Conservation (phyloP, 2,329 filamentous ascomycete species). For the Geoglossum cookeanum region DNA sequence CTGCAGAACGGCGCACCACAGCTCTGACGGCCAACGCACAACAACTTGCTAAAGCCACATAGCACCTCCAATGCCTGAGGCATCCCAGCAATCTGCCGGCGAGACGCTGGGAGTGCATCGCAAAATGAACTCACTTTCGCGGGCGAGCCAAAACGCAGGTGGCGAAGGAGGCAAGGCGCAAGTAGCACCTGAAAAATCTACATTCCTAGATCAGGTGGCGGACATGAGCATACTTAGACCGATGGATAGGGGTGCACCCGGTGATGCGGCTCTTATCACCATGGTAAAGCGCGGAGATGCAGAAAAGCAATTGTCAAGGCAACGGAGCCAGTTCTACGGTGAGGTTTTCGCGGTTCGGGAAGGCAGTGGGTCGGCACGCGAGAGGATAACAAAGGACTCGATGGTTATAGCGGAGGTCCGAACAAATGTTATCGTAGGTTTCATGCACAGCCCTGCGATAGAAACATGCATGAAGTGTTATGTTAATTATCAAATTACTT, state of each 20-base stretch:
- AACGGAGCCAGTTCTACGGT: constrained; percentile 22
- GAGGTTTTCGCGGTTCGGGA: constrained; percentile 21
- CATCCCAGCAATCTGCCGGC: not conserved
- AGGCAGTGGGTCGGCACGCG: constrained; percentile 20
- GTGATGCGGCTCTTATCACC: not conserved
- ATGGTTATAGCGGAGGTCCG: constrained; percentile 44
- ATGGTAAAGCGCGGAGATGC: not conserved
- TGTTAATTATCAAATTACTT: not conserved
- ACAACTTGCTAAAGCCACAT: not conserved
- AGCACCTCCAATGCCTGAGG: not conserved
- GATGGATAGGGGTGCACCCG: not conserved
- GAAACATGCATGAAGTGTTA: not conserved
- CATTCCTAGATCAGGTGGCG: not conserved
- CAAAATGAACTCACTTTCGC: not conserved
- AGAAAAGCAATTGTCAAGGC: constrained; percentile 14
- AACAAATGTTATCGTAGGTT: constrained; percentile 42
- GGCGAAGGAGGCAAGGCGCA: not conserved
- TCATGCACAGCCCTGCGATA: not conserved
- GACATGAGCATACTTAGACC: not conserved
- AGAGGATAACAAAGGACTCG: constrained; percentile 33
- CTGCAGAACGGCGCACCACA: not conserved
- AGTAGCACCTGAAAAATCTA: not conserved
- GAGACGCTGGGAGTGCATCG: not conserved
- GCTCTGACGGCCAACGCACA: not conserved
- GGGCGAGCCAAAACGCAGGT: not conserved